Conservation (phyloP, 2,329 filamentous ascomycete species). For the Trematosphaeria pertusa region DNA sequence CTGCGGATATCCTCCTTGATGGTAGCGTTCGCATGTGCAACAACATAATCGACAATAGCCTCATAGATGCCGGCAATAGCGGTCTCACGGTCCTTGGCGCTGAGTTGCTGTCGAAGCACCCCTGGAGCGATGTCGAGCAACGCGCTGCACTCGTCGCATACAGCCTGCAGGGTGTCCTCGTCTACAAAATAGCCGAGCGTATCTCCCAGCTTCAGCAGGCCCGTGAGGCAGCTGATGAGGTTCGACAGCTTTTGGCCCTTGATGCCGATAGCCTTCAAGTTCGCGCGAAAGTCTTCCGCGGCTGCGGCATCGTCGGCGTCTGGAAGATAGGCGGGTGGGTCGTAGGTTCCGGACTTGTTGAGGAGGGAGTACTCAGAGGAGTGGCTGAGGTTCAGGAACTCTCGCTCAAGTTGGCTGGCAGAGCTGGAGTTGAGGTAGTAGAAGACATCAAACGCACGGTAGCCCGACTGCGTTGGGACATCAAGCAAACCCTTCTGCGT, state of each 20-base stretch:
- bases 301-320: conserved; percentile 91
- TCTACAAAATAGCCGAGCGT: conserved; percentile 85
- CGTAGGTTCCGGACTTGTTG: conserved; percentile 82
- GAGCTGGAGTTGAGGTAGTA: conserved; percentile 95
- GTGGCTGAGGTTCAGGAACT: conserved; percentile 82
- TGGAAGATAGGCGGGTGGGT: conserved; percentile 85
- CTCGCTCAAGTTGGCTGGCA: conserved; percentile 85
- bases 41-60: conserved; percentile 92
- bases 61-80: conserved; percentile 91
- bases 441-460: conserved; percentile 95
- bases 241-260: conserved; percentile 83
- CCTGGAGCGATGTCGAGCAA: conserved; percentile 88
- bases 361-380: conserved; percentile 80
- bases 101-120: conserved; percentile 77
- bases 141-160: conserved; percentile 88
- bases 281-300: conserved; percentile 88
- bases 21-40: conserved; percentile 84
- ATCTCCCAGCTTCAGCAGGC: conserved; percentile 89
- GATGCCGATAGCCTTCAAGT: conserved; percentile 90
- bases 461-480: conserved; percentile 79
- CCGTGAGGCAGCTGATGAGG: conserved; percentile 84
- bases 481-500: conserved; percentile 79
- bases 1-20: conserved; percentile 78
- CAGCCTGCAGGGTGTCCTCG: conserved; percentile 80
- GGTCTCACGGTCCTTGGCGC: conserved; percentile 81